Percentiles rank a stretch among this genome's conserved stretches.
phyloP scores from a whole-genome alignment of 1,284 basidiomycete genomes.

The Wallemia mellicola region DNA sequence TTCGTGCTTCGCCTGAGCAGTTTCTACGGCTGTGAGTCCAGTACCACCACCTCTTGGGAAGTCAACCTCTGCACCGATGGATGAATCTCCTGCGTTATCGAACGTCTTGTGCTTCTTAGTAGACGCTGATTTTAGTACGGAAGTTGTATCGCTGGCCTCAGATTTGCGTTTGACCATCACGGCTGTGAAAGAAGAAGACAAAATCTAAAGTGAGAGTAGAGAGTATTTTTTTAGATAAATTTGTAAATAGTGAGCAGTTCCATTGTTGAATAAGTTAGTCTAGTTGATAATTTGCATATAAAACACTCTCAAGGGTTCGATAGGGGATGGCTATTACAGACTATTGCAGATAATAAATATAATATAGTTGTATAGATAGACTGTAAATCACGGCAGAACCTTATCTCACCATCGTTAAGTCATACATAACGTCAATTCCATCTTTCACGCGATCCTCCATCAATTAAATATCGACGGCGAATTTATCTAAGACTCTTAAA shows the following conservation, averaged over 20 bases:
- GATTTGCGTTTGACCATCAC: not conserved
- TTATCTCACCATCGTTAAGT: too few relatives aligned
- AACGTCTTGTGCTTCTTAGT: not conserved
- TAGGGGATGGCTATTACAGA: too few relatives aligned
- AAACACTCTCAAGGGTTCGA: too few relatives aligned
- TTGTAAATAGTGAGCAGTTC: too few relatives aligned
- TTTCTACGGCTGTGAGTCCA: slow-evolving; percentile 59
- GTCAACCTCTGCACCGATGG: slow-evolving; percentile 30
- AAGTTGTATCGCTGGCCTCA: not conserved
- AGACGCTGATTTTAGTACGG: not conserved
- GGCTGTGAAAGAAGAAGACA: not conserved
- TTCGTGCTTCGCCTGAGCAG: slow-evolving; percentile 56
- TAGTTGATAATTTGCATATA: too few relatives aligned
- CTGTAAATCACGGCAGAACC: too few relatives aligned
- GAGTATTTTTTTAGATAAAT: too few relatives aligned
- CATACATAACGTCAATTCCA: too few relatives aligned
- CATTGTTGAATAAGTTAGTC: too few relatives aligned
- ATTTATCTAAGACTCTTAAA: not conserved
- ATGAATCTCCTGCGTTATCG: not conserved
- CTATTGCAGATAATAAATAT: too few relatives aligned
- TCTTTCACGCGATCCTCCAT: too few relatives aligned
- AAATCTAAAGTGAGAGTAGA: not conserved
- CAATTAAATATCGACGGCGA: not conserved
- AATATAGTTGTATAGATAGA: too few relatives aligned
- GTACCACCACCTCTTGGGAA: slow-evolving; percentile 64